Evolutionary conservation across 768 basidiomycete genomes (phyloP).

Genomic region (Boletus subcaerulescens): DNA sequence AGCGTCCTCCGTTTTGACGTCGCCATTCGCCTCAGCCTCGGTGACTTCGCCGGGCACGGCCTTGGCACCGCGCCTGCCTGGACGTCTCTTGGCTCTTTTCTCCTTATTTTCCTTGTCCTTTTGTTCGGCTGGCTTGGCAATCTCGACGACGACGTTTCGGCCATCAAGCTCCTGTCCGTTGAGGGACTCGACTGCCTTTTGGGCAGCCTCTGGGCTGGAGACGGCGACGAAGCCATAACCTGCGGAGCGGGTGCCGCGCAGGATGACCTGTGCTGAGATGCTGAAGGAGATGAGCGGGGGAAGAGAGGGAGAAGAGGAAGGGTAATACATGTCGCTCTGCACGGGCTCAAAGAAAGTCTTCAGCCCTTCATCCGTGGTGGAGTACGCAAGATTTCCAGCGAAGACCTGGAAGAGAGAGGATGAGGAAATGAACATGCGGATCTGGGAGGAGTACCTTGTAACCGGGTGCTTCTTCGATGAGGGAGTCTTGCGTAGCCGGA

Average conservation of each 20-base stretch:
- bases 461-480: conserved; percentile 67
- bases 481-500: conserved; percentile 68
- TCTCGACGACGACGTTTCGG: conserved; percentile 85
- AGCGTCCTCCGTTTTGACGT: conserved; percentile 56
- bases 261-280: conserved; percentile 80
- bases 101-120: conserved; percentile 79
- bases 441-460: conserved; percentile 60
- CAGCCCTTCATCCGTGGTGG: conserved; percentile 92
- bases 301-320: conserved; percentile 1
- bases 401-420: conserved; percentile 61
- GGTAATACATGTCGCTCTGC: conserved; percentile 79
- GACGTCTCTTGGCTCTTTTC: conserved; percentile 74
- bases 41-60: conserved; percentile 87
- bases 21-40: conserved; percentile 86
- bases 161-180: conserved; percentile 88
- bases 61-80: conserved; percentile 83
- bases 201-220: conserved; percentile 74
- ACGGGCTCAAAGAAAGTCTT: conserved; percentile 91
- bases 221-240: conserved; percentile 94
- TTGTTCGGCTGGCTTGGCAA: conserved; percentile 88
- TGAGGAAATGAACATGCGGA: conserved; percentile 13
- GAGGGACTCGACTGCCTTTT: conserved; percentile 82
- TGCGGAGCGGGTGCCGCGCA: conserved; percentile 80
- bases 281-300: conserved; percentile 38
- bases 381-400: conserved; percentile 93